A percentile compares a stretch with the other conserved stretches of the same genome.
Conservation (phyloP, 2,329 filamentous ascomycete genomes). For the Chrysoporthe austroafricana region DNA sequence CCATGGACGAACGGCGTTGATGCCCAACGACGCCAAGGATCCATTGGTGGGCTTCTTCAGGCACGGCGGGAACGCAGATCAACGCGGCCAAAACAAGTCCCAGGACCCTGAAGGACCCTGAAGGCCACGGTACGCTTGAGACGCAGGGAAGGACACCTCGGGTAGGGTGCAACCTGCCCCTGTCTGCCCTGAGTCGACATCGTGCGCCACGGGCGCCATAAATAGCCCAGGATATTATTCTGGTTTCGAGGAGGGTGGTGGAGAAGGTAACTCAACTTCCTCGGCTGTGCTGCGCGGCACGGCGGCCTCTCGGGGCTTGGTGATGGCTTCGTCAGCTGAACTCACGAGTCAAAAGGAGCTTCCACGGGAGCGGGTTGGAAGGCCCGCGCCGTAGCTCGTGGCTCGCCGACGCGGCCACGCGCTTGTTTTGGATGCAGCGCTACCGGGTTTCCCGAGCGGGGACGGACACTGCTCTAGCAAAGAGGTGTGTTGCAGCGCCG, state of each 20-base stretch:
- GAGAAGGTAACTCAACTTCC: background rate
- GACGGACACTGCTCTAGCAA: background rate
- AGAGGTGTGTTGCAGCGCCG: slow-evolving; percentile 3
- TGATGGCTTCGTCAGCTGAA: background rate
- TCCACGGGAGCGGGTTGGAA: slow-evolving; percentile 16
- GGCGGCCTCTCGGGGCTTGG: background rate
- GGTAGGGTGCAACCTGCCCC: background rate
- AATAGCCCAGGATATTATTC: background rate
- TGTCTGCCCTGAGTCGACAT: slow-evolving; percentile 4
- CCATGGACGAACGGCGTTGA: slow-evolving; percentile 15
- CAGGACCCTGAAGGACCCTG: slow-evolving; percentile 7
- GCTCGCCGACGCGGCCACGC: background rate
- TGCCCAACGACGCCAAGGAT: slow-evolving; percentile 21
- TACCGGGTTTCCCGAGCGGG: background rate
- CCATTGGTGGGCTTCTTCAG: background rate
- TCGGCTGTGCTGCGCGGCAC: background rate
- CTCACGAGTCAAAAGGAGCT: background rate
- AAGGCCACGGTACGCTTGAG: background rate
- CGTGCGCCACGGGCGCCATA: slow-evolving; percentile 3
- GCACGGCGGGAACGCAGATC: slow-evolving; percentile 5
- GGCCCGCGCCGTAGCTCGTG: slow-evolving; percentile 21
- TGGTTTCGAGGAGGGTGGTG: background rate
- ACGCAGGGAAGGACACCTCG: background rate
- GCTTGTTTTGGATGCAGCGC: slow-evolving; percentile 5
- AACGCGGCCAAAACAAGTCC: background rate